A percentile compares a stretch with the other conserved stretches of the same genome.
phyloP scores from a whole-genome alignment of 805 yeast genomes.

The Yamadazyma ubonensis region DNA sequence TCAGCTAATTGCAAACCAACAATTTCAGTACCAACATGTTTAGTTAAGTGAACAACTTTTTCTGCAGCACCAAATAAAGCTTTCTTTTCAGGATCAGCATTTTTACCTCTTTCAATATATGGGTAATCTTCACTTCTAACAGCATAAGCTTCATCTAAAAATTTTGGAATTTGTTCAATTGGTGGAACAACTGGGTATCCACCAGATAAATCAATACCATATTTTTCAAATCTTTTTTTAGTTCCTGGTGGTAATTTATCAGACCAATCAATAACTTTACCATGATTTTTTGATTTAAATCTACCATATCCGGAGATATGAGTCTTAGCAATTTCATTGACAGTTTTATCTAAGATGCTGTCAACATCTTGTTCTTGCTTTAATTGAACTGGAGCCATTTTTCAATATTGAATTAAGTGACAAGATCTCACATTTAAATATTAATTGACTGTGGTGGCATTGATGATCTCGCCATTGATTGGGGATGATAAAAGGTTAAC shows the following conservation, averaged over 20 bases:
- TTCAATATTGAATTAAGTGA: background rate
- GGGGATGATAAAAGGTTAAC: background rate
- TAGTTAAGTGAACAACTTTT: slow-evolving; percentile 26
- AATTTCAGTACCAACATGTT: slow-evolving; percentile 28
- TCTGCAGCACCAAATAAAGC: slow-evolving; percentile 28
- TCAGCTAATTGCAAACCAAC: slow-evolving; percentile 29
- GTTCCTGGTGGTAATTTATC: slow-evolving; percentile 24
- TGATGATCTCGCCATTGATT: background rate
- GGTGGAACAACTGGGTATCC: slow-evolving; percentile 29
- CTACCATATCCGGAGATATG: slow-evolving; percentile 11
- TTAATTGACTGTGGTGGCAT: slow-evolving; percentile 23
- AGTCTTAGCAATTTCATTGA: slow-evolving; percentile 13
- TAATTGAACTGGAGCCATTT: slow-evolving; percentile 15
- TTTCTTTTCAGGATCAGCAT: slow-evolving; percentile 34
- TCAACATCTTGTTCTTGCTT: background rate
- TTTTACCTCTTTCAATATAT: slow-evolving; percentile 27
- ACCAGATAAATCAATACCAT: slow-evolving; percentile 24
- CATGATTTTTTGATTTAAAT: slow-evolving; percentile 28
- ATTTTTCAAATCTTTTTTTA: slow-evolving; percentile 23
- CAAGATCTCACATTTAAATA: background rate
- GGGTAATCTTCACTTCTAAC: slow-evolving; percentile 22
- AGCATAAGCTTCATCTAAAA: slow-evolving; percentile 28
- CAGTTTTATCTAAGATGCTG: slow-evolving; percentile 12
- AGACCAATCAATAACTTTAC: slow-evolving; percentile 14
- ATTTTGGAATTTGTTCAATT: slow-evolving; percentile 23